Evolutionary conservation across 192 early-diverging fungal genomes (phyloP), one percentile per base, ranked within the genome.

Genomic region (Helicostylum pulchrum): DNA sequence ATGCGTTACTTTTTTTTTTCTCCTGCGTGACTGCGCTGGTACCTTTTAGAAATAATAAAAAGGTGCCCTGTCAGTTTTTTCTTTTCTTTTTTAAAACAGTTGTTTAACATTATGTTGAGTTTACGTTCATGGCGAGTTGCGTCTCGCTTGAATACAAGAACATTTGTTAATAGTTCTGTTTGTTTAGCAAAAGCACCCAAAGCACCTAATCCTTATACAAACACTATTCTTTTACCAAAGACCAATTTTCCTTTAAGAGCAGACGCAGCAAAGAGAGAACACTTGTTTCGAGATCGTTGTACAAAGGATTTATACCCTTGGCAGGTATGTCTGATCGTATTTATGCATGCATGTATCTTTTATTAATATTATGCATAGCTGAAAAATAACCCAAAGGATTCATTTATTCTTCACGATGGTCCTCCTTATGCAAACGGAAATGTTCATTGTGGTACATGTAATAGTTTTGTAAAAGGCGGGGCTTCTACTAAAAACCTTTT

Each of bases 351-450:
- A n/a, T n/a, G n/a, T n/a, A n/a, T 19, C 39, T 10, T 32, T 17
- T 19, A 55, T 26, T 26, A 26, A 7, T 54, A 32, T 36, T 39
- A 15, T 21, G 39, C 6, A 47, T 63, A 85, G 81, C 61, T 78
- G 19, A 73, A 82, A 51, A 85, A 88, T 71, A 87, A 87, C 52
- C 67, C 80, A 12, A 82, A 84, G n/a, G 77, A 79, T 4, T 67
- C 81, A n/a, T 92, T 89, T 82, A 77, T 90, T 7, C 78, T 90
- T 50, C 90, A 92, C 52, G 90, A 92, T 66, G 89, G 90, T 19
- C 90, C 90, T 36, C 90, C 90, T 20, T 92, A 92, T 68, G 90
- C 89, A 42, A 90, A 92, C 67, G 90, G 89, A 26, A 78, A 80
- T 52, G 71, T 90, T 19, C 88, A 92, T 68, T 80, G 84, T 53